phyloP scores from a whole-genome alignment of 1,139 yeast genomes.

The Komagataea norvegica region DNA sequence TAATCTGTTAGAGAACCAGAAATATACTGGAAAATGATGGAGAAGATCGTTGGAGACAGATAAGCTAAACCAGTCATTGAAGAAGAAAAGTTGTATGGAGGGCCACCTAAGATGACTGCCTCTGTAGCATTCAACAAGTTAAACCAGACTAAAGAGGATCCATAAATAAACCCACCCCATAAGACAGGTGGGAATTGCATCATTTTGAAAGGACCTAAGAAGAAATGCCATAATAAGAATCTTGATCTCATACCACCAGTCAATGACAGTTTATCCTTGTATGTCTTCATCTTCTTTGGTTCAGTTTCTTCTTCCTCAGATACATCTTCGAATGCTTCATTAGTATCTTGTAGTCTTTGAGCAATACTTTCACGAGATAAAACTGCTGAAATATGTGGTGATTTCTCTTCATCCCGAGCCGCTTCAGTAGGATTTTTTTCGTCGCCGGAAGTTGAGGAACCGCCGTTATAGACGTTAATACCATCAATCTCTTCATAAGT shows the following conservation, averaged over 20 bases:
- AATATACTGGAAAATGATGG: conserved; percentile 31
- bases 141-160: conserved; percentile 56
- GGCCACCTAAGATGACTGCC: conserved; percentile 36
- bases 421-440: conserved; percentile 1
- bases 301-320: conserved; percentile 13
- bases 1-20: conserved; percentile 38
- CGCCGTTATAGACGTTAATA: conserved; percentile 9
- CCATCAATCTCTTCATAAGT: conserved; percentile 16
- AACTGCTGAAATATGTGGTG: conserved; percentile 16
- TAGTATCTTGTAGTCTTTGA: conserved; percentile 22
- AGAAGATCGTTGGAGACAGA: conserved; percentile 37
- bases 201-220: conserved; percentile 40
- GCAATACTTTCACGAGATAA: conserved; percentile 22
- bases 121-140: conserved; percentile 46
- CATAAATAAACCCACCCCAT: conserved; percentile 61
- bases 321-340: conserved; percentile 18
- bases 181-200: conserved; percentile 50
- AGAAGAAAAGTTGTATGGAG: conserved; percentile 40
- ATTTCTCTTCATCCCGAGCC: conserved; percentile 9
- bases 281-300: conserved; percentile 29
- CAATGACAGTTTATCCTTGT: conserved; percentile 32
- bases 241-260: conserved; percentile 32
- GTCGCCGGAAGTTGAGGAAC: conserved; percentile 3
- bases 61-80: conserved; percentile 41
- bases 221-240: conserved; percentile 31